Percentiles rank a stretch among this genome's conserved stretches.
phyloP scores from a whole-genome alignment of 1,139 yeast genomes.

The Pneumocystis jirovecii region DNA sequence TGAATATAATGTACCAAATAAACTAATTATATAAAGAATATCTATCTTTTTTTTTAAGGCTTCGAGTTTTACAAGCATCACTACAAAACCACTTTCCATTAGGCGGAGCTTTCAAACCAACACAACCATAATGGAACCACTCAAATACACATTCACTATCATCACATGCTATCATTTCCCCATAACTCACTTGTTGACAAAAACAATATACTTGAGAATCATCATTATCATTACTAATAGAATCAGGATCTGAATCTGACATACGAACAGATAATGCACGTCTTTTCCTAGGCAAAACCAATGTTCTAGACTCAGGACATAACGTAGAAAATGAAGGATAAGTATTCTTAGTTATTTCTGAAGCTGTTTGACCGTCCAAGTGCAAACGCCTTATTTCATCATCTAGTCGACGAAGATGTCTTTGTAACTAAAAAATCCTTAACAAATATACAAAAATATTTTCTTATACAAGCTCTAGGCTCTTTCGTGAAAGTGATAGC shows the following conservation, averaged over 20 bases:
- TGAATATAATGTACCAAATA: neutral
- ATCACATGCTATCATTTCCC: conserved; percentile 89
- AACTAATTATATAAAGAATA: neutral
- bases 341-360: neutral
- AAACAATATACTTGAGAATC: conserved; percentile 44
- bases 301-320: neutral
- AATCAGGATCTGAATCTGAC: neutral
- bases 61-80: conserved; percentile 11
- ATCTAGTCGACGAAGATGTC: conserved; percentile 39
- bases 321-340: conserved; percentile 3
- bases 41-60: neutral
- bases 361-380: neutral
- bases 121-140: conserved; percentile 75
- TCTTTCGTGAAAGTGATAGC: conserved; percentile 60
- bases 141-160: conserved; percentile 65
- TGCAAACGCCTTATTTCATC: neutral
- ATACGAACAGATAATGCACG: conserved; percentile 3
- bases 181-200: conserved; percentile 74
- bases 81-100: conserved; percentile 31
- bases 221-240: conserved; percentile 16
- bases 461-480: conserved; percentile 13
- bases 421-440: conserved; percentile 17
- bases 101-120: conserved; percentile 43
- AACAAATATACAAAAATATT: neutral
- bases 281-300: conserved; percentile 1